Evolutionary conservation across 1,284 basidiomycete genomes (phyloP).

Genomic region (Ustilago nuda): DNA sequence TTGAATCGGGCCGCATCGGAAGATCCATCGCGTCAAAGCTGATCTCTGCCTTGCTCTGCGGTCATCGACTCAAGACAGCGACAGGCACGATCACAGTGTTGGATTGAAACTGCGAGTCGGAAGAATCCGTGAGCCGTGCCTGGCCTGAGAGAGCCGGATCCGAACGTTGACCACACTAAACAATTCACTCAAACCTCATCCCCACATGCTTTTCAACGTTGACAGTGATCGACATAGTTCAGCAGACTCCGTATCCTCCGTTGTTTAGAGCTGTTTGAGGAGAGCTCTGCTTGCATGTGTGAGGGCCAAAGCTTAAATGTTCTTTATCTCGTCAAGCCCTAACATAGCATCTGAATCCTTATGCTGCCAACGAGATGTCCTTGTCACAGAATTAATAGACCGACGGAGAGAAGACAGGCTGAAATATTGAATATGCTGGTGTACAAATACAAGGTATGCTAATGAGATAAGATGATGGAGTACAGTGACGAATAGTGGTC

Average conservation of each 20-base stretch:
- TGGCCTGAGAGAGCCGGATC: slow-evolving; percentile 17
- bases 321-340: too few relatives aligned
- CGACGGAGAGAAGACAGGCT: background rate
- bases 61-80: slow-evolving; percentile 1
- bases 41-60: slow-evolving; percentile 5
- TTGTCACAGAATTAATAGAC: too few relatives aligned
- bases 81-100: slow-evolving; percentile 17
- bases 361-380: background rate
- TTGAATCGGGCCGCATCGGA: slow-evolving; percentile 23
- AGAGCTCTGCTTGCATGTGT: too few relatives aligned
- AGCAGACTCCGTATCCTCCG: background rate
- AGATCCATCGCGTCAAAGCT: background rate
- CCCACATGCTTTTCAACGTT: too few relatives aligned
- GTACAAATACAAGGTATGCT: slow-evolving; percentile 12
- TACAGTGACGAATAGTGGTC: background rate
- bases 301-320: too few relatives aligned
- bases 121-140: slow-evolving; percentile 16
- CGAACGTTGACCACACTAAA: slow-evolving; percentile 12
- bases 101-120: slow-evolving; percentile 12
- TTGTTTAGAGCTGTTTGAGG: too few relatives aligned
- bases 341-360: background rate
- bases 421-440: slow-evolving; percentile 9
- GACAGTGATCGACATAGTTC: background rate
- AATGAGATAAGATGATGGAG: background rate
- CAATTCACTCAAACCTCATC: background rate